Conservation (phyloP, 192 early-diverging fungal genomes). For the Blastocladiella britannica region DNA sequence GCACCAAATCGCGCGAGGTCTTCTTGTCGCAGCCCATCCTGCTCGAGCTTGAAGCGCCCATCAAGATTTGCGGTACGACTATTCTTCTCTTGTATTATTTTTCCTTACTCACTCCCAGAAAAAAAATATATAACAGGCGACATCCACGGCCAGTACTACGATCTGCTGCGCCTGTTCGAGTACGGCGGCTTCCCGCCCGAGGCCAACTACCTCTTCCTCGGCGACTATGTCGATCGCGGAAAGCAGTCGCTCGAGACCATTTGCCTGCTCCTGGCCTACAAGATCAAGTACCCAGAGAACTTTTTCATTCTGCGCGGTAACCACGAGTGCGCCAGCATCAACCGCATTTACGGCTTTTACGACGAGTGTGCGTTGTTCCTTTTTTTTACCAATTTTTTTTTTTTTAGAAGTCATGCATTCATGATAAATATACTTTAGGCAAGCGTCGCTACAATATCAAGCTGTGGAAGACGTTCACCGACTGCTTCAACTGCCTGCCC, state of each 20-base stretch:
- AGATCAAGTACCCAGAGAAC: conserved; percentile 12
- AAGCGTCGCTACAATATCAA: conserved; percentile 96
- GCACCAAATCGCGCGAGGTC: conserved; percentile 80
- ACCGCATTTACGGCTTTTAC: conserved; percentile 20
- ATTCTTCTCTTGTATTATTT: neutral
- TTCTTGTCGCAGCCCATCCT: conserved; percentile 85
- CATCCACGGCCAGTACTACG: conserved; percentile 19
- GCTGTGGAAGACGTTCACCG: conserved; percentile 48
- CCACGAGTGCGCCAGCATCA: conserved; percentile 17
- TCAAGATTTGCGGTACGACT: conserved; percentile 78
- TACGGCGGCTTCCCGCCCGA: conserved; percentile 15
- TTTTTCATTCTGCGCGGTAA: conserved; percentile 22
- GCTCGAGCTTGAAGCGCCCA: conserved; percentile 80
- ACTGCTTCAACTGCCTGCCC: conserved; percentile 11
- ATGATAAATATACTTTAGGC: no score
- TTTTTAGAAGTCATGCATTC: no score
- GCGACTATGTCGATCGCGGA: conserved; percentile 20
- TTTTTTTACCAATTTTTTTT: conserved; percentile 11
- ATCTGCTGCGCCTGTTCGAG: conserved; percentile 17
- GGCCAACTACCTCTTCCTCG: conserved; percentile 15
- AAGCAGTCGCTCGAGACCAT: conserved; percentile 17
- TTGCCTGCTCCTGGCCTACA: conserved; percentile 18
- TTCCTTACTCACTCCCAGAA: conserved; percentile 4
- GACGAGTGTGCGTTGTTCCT: conserved; percentile 9
- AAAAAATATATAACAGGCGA: no score